Evolutionary conservation across 2,329 filamentous ascomycete genomes (phyloP).

Genomic region (Colletotrichum sp.): DNA sequence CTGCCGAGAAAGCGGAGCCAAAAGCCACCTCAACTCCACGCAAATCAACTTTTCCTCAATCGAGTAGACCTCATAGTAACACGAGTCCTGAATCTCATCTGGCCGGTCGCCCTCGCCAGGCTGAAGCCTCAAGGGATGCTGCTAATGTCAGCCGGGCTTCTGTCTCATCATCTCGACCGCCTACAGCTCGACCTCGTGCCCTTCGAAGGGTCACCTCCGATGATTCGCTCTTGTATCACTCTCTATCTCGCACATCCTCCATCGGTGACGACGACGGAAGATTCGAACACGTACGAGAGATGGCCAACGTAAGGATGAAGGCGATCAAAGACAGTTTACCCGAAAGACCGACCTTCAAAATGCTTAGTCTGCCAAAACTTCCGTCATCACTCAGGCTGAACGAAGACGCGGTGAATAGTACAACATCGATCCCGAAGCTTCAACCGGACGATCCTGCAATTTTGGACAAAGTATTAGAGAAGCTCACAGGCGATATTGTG

Average conservation of each 20-base stretch:
- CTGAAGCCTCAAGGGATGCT: neutral
- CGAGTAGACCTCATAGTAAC: conserved; percentile 1
- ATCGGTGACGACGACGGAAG: conserved; percentile 78
- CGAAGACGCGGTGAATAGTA: conserved; percentile 21
- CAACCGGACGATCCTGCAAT: conserved; percentile 28
- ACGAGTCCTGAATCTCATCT: neutral
- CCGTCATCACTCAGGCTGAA: conserved; percentile 36
- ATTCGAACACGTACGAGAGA: conserved; percentile 81
- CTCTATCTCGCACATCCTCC: conserved; percentile 79
- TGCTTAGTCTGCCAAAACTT: conserved; percentile 66
- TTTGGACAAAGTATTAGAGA: conserved; percentile 64
- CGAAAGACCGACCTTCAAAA: conserved; percentile 78
- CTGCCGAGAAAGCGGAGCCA: conserved; percentile 13
- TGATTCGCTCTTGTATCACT: conserved; percentile 78
- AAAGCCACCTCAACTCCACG: neutral
- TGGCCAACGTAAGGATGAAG: conserved; percentile 88
- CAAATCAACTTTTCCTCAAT: neutral
- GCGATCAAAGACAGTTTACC: conserved; percentile 88
- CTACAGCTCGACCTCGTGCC: neutral
- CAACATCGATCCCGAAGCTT: conserved; percentile 24
- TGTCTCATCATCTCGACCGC: neutral
- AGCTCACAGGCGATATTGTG: conserved; percentile 83
- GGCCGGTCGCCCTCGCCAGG: neutral
- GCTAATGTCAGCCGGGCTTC: neutral
- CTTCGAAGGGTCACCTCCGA: conserved; percentile 74